phyloP scores from a whole-genome alignment of 176 grass and related monocot species.

The Tillandsia fasciculata region DNA sequence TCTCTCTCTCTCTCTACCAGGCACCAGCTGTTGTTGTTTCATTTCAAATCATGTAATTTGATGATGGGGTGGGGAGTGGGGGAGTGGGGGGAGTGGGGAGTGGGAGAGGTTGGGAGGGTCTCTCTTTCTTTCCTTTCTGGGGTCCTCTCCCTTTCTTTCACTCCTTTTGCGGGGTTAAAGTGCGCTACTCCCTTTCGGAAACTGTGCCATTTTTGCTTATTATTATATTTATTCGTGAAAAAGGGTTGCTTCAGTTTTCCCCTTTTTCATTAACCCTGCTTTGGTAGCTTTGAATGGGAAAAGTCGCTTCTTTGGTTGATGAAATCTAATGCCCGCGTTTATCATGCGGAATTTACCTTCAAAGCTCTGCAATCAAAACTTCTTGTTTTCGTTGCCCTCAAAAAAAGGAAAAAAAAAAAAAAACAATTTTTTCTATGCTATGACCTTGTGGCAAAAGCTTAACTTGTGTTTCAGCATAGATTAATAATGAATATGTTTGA shows the following conservation, averaged over 20 bases:
- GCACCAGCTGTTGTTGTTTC: not conserved
- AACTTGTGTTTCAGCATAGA: too few relatives aligned
- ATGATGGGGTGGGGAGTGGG: not conserved
- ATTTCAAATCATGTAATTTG: constrained; percentile 4
- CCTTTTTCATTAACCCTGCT: not conserved
- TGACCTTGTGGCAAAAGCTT: too few relatives aligned
- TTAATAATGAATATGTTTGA: too few relatives aligned
- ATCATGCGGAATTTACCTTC: too few relatives aligned
- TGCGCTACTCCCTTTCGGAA: not conserved
- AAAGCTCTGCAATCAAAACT: not conserved
- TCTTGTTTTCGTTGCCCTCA: not conserved
- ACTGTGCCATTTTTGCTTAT: not conserved
- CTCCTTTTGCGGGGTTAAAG: constrained; percentile 3
- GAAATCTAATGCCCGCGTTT: not conserved
- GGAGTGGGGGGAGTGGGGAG: too few relatives aligned
- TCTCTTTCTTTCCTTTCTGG: constrained; percentile 1
- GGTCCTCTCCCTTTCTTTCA: constrained; percentile 4
- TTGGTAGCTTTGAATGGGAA: not conserved
- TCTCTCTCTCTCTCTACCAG: not conserved
- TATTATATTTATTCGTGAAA: not conserved
- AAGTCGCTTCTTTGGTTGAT: not conserved
- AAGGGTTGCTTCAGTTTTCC: not conserved
- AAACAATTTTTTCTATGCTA: too few relatives aligned
- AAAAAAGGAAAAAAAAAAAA: too few relatives aligned
- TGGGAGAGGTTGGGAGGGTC: too few relatives aligned